Percentiles rank a stretch among this genome's conserved stretches.
phyloP scores from a whole-genome alignment of 192 early-diverging fungal genomes.

The Podila epigama region DNA sequence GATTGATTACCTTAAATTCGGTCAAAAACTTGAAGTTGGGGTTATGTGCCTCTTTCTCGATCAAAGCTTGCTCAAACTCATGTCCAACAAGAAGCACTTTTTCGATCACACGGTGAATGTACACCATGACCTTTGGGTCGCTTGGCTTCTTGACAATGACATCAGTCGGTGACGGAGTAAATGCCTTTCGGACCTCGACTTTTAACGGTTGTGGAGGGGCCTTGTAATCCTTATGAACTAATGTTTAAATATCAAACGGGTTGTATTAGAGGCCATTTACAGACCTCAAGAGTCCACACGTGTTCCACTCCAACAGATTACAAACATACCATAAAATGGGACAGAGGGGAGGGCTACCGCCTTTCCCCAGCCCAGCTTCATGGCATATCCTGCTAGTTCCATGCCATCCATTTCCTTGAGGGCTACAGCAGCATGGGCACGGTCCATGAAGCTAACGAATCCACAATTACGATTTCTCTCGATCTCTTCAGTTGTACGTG shows the following conservation, averaged over 20 bases:
- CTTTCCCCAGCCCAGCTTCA: constrained; percentile 89
- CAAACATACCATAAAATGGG: constrained; percentile 72
- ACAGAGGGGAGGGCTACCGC: constrained; percentile 73
- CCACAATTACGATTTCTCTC: constrained; percentile 81
- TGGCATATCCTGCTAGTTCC: constrained; percentile 59
- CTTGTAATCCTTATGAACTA: constrained; percentile 40
- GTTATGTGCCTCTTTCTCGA: constrained; percentile 63
- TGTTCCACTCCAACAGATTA: too few relatives aligned
- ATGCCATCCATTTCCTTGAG: constrained; percentile 77
- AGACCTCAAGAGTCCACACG: neutral
- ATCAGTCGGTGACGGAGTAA: constrained; percentile 61
- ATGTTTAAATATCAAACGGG: neutral
- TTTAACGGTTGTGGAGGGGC: constrained; percentile 18
- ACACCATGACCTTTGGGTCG: constrained; percentile 57
- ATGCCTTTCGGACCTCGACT: constrained; percentile 31
- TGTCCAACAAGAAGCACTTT: constrained; percentile 78
- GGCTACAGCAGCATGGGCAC: constrained; percentile 73
- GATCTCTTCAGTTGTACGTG: constrained; percentile 83
- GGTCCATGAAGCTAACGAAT: constrained; percentile 92
- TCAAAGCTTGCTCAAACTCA: constrained; percentile 64
- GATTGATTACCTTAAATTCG: constrained; percentile 65
- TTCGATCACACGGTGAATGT: constrained; percentile 89
- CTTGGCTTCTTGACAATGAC: constrained; percentile 70
- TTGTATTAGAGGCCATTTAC: neutral
- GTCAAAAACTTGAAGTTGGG: constrained; percentile 77